Conservation (phyloP, 345 rosid species). For the Eucalyptus cloeziana region DNA sequence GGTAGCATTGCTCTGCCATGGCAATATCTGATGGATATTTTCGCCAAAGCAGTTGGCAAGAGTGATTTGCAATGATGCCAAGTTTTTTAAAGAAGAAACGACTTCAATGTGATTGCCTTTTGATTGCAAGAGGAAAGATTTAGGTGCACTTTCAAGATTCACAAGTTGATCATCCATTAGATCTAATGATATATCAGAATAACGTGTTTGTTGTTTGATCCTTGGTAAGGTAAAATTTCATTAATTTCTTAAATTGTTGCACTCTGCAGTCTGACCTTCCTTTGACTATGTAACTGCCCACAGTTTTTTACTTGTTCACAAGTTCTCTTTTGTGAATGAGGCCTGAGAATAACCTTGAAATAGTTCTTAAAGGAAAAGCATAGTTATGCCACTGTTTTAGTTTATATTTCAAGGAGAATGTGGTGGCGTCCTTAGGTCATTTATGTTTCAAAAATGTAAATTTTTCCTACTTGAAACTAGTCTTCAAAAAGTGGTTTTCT, state of each 20-base stretch:
- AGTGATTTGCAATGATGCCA: background rate
- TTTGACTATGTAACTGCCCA: accelerated
- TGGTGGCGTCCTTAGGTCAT: accelerated
- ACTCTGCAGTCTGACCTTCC: background rate
- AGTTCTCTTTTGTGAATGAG: too few species aligned
- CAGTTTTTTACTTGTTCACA: accelerated
- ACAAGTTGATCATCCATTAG: accelerated
- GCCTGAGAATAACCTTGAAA: too few species aligned
- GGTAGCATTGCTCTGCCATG: background rate
- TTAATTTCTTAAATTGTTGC: background rate
- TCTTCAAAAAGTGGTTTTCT: too few species aligned
- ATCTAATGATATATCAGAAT: too few species aligned
- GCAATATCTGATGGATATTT: background rate
- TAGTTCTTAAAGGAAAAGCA: too few species aligned
- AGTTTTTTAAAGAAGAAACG: background rate
- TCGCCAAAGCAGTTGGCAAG: accelerated
- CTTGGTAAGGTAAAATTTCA: background rate
- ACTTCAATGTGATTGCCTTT: background rate
- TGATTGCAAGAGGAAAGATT: too few species aligned
- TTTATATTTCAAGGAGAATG: too few species aligned
- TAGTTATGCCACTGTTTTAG: too few species aligned
- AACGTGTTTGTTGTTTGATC: too few species aligned
- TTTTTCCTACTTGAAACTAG: too few species aligned
- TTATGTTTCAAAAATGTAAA: too few species aligned
- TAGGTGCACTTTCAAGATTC: background rate